phyloP scores from a whole-genome alignment of 169 alveolate genomes.

The Neospora caninum region DNA sequence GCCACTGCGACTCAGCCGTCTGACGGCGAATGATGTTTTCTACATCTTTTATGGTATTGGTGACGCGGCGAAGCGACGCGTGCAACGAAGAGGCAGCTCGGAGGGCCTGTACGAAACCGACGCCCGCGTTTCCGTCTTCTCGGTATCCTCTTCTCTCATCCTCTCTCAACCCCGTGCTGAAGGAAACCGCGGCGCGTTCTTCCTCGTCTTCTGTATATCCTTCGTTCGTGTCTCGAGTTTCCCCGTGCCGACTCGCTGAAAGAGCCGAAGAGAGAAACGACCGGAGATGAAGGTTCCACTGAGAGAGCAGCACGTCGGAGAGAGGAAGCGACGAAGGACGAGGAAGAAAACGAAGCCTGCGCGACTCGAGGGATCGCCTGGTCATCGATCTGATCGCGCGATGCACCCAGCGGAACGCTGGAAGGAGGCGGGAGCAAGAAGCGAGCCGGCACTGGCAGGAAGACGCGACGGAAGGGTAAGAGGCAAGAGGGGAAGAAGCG shows the following conservation, averaged over 20 bases:
- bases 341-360: neutral
- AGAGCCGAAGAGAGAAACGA: neutral
- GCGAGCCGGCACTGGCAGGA: neutral
- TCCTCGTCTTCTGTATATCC: too few relatives aligned
- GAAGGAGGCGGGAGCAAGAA: neutral
- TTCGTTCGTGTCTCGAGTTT: too few relatives aligned
- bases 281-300: neutral
- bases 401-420: conserved; percentile 12
- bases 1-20: neutral
- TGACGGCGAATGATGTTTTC: neutral
- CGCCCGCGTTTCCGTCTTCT: neutral
- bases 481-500: neutral
- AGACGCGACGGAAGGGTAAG: neutral
- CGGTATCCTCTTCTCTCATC: neutral
- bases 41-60: neutral
- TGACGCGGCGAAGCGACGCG: neutral
- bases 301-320: neutral
- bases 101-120: neutral
- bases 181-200: too few relatives aligned
- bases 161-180: too few relatives aligned
- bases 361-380: neutral
- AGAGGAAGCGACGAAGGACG: neutral
- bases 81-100: neutral
- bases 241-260: neutral
- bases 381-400: neutral